Evolutionary conservation across 768 basidiomycete genomes (phyloP), one percentile per base, ranked within the genome.

Genomic region (Kwoniella heveanensis): DNA sequence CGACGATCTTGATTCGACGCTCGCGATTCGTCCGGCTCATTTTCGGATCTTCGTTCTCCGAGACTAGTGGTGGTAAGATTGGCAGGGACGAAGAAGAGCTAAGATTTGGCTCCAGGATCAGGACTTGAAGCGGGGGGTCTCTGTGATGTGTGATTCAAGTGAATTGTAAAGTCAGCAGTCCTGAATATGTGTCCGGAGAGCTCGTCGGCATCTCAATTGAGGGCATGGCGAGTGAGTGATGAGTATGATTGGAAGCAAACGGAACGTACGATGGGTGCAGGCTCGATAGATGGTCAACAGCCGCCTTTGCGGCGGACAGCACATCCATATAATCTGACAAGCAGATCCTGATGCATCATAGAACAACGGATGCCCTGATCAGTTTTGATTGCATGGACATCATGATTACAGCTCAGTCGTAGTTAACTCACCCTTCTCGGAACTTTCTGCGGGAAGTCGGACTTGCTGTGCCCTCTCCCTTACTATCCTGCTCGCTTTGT

Each of bases 41-140:
- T 21, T 53, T 64, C 12, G 62, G 48, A 32, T 50, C 56, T 46
- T 65, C 62, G 15, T 39, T 56, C 27, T 60, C 65, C n/a, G 60
- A 37, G 15, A 44, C 12, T 19, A 30, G 12, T 5, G 54, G 57
- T 17, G 54, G 57, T 13, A 76, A 30, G 44, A 76, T 66, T 8
- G 74, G 74, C 36, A 76, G 47, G 10, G 71, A 63, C 10, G 57
- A 60, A 10, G 30, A 10, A 3, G 27, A 12, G 30, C 57, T 39
- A 8, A 76, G 57, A 25, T 65, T 52, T 4, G 74, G 74, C 57
- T 76, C 74, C 10, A 76, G 71, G n/a, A 76, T 51, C 19, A 71
- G 53, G 8, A 76, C 59, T 37, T 70, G 69, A 4, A 57, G 48
- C 27, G 64, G 62, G 13, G 70, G 59, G 12, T 51, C 47, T 1